Percentiles rank a stretch among this genome's conserved stretches.
Conservation (phyloP, 176 grass and related monocot genomes). For the Bromus sterilis region DNA sequence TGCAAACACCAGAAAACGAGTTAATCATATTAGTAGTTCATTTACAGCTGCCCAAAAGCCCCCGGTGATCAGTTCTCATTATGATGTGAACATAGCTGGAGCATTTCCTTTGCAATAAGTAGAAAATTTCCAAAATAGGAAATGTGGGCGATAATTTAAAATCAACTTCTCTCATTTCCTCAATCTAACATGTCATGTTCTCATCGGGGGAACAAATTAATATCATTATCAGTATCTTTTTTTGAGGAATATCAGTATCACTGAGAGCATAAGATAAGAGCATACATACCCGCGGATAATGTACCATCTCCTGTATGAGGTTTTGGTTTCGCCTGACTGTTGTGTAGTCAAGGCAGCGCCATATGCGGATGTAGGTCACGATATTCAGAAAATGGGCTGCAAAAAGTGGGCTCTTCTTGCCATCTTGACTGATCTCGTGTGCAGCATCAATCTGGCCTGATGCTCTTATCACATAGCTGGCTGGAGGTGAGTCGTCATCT, state of each 20-base stretch:
- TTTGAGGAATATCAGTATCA: background rate
- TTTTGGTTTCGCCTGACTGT: conserved; percentile 7
- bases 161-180: background rate
- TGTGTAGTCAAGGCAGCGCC: conserved; percentile 31
- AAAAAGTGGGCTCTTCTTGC: conserved; percentile 18
- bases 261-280: background rate
- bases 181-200: background rate
- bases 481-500: conserved; percentile 21
- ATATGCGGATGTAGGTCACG: conserved; percentile 40
- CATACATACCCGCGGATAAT: conserved; percentile 31
- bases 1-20: conserved; percentile 21
- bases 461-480: conserved; percentile 25
- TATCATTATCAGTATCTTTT: background rate
- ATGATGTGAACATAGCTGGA: background rate
- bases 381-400: conserved; percentile 52
- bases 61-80: background rate
- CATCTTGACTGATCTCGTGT: background rate
- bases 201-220: background rate
- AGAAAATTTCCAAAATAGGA: background rate
- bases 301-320: conserved; percentile 19
- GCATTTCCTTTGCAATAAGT: background rate
- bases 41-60: background rate
- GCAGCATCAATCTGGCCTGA: conserved; percentile 23
- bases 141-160: background rate
- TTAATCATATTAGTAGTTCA: background rate